Percentiles rank a stretch among this genome's conserved stretches.
These are phyloP conservation scores for Lumnitzera racemosa DNA, from an alignment of 345 rosid genomes.

Conservation along the genomic window DNA sequence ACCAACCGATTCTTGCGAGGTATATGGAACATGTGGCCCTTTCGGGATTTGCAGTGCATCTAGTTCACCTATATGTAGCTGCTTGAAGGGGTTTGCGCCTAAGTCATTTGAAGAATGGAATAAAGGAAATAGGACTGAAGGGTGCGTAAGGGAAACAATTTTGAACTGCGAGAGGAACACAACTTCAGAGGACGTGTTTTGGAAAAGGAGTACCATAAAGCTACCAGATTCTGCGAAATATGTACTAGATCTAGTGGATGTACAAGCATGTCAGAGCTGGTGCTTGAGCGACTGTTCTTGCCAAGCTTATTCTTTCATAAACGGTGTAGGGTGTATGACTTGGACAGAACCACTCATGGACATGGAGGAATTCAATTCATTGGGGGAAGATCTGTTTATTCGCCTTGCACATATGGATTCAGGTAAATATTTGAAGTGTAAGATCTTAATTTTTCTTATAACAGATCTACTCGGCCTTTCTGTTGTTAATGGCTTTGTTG, in stretches of 20 bases:
- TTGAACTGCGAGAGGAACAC: conserved; percentile 3
- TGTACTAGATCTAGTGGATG: too few relatives aligned
- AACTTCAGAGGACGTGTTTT: neutral
- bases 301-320: conserved; percentile 6
- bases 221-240: neutral
- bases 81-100: conserved; percentile 25
- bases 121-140: conserved; percentile 9
- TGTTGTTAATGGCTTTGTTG: neutral
- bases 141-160: conserved; percentile 12
- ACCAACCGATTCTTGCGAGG: conserved; percentile 19
- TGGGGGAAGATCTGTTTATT: conserved; percentile 6
- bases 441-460: too few relatives aligned
- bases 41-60: conserved; percentile 13
- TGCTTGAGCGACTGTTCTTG: conserved; percentile 17
- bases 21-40: conserved; percentile 15
- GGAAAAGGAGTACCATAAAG: neutral
- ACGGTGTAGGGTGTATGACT: conserved; percentile 12
- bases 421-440: neutral
- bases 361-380: neutral
- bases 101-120: conserved; percentile 3
- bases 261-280: neutral
- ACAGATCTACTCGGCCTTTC: neutral
- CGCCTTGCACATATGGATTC: neutral
- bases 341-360: conserved; percentile 9
- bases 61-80: conserved; percentile 6